phyloP scores from a whole-genome alignment of 2,329 filamentous ascomycete genomes.

The Epichloe sp. region DNA sequence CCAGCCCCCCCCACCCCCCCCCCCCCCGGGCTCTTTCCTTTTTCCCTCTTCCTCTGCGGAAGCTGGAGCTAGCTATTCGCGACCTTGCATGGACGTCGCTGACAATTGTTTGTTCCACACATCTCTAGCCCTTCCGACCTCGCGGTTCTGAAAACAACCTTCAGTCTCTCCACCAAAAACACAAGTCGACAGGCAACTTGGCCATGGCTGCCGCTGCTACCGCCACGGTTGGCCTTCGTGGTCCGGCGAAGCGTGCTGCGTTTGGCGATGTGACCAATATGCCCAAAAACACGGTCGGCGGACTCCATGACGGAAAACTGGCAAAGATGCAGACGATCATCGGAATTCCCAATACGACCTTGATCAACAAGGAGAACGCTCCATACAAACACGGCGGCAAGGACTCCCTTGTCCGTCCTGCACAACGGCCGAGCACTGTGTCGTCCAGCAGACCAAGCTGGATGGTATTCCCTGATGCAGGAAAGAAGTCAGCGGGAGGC shows the following conservation, averaged over 20 bases:
- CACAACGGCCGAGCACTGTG: constrained; percentile 15
- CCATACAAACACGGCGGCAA: constrained; percentile 14
- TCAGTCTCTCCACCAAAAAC: constrained; percentile 54
- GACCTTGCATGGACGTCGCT: neutral
- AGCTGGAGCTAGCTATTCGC: neutral
- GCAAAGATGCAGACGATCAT: constrained; percentile 17
- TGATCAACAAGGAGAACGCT: constrained; percentile 33
- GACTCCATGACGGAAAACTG: constrained; percentile 22
- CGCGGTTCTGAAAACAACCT: constrained; percentile 42
- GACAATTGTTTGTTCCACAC: neutral
- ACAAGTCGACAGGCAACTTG: constrained; percentile 64
- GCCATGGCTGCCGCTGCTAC: constrained; percentile 13
- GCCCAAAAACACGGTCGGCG: constrained; percentile 21
- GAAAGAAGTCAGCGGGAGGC: constrained; percentile 11
- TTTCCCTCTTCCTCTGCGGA: neutral
- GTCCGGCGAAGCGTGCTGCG: constrained; percentile 57
- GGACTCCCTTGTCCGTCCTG: constrained; percentile 25
- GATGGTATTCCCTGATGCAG: constrained; percentile 3
- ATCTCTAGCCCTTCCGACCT: constrained; percentile 25
- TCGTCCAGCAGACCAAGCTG: constrained; percentile 1
- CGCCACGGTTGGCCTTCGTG: constrained; percentile 19
- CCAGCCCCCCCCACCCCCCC: no score
- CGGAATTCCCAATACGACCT: constrained; percentile 12
- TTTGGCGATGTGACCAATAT: constrained; percentile 77
- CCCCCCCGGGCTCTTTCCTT: neutral